phyloP scores from a whole-genome alignment of 805 yeast genomes.

The Saccharomycopsis capsularis region DNA sequence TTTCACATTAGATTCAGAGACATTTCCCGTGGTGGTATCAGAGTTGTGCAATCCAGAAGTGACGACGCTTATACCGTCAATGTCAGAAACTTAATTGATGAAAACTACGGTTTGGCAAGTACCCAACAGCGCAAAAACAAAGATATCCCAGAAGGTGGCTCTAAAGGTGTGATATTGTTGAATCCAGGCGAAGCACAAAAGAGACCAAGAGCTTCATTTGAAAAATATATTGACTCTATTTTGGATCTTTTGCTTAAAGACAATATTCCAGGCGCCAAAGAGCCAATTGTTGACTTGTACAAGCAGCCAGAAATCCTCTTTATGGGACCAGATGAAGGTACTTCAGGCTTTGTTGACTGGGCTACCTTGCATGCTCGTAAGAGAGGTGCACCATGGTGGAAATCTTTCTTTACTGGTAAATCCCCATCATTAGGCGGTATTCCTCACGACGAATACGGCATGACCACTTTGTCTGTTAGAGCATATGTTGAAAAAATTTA shows the following conservation, averaged over 20 bases:
- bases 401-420: slow-evolving; percentile 95
- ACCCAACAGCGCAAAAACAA: slow-evolving; percentile 96
- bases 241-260: slow-evolving; percentile 76
- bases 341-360: slow-evolving; percentile 95
- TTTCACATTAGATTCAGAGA: slow-evolving; percentile 96
- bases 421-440: slow-evolving; percentile 90
- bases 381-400: slow-evolving; percentile 98
- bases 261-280: slow-evolving; percentile 67
- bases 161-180: slow-evolving; percentile 90
- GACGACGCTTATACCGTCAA: slow-evolving; percentile 79
- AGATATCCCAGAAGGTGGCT: slow-evolving; percentile 98
- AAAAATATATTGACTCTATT: slow-evolving; percentile 86
- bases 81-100: slow-evolving; percentile 86
- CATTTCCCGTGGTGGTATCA: slow-evolving; percentile 96
- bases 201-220: slow-evolving; percentile 76
- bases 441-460: slow-evolving; percentile 96
- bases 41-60: slow-evolving; percentile 85
- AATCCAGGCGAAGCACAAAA: slow-evolving; percentile 73
- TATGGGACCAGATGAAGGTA: slow-evolving; percentile 99
- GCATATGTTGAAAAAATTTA: slow-evolving; percentile 85
- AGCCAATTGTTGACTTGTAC: slow-evolving; percentile 76
- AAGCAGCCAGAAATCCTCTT: slow-evolving; percentile 83
- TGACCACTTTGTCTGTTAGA: slow-evolving; percentile 93
- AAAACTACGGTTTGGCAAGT: slow-evolving; percentile 89
- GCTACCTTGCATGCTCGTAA: slow-evolving; percentile 88